Evolutionary conservation across 116 monocot genomes (phyloP).

Genomic region (Phalaenopsis hybrid): DNA sequence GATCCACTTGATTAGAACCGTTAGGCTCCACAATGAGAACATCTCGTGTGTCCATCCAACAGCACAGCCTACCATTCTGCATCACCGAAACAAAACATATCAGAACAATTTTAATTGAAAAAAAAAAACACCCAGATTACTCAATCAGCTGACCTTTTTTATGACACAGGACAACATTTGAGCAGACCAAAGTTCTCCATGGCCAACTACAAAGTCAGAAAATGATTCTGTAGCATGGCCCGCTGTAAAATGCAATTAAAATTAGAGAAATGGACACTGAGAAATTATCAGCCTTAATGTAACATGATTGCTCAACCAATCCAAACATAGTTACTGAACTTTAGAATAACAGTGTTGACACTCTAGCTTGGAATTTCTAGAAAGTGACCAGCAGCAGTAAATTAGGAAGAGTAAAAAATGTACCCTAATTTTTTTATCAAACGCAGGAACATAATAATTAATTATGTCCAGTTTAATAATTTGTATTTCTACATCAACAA

Average conservation of each 20-base stretch:
- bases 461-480: no score
- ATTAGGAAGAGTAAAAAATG: no score
- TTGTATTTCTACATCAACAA: no score
- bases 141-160: slow-evolving; percentile 52
- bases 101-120: background rate
- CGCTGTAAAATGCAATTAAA: slow-evolving; percentile 41
- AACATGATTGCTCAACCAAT: background rate
- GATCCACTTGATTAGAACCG: slow-evolving; percentile 87
- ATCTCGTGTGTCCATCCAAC: slow-evolving; percentile 96
- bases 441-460: no score
- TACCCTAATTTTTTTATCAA: no score
- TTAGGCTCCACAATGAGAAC: slow-evolving; percentile 85
- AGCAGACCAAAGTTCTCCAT: slow-evolving; percentile 98
- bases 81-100: slow-evolving; percentile 15
- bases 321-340: background rate
- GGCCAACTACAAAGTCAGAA: slow-evolving; percentile 96
- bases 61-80: slow-evolving; percentile 71
- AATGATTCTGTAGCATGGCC: slow-evolving; percentile 98
- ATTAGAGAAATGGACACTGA: background rate
- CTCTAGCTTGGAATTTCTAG: background rate
- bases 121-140: background rate
- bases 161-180: slow-evolving; percentile 82
- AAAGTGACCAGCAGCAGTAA: background rate
- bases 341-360: background rate
- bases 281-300: background rate